These are phyloP conservation scores for Pichia rugopelliculosa DNA, from an alignment of 805 yeast species.

Conservation along the genomic window DNA sequence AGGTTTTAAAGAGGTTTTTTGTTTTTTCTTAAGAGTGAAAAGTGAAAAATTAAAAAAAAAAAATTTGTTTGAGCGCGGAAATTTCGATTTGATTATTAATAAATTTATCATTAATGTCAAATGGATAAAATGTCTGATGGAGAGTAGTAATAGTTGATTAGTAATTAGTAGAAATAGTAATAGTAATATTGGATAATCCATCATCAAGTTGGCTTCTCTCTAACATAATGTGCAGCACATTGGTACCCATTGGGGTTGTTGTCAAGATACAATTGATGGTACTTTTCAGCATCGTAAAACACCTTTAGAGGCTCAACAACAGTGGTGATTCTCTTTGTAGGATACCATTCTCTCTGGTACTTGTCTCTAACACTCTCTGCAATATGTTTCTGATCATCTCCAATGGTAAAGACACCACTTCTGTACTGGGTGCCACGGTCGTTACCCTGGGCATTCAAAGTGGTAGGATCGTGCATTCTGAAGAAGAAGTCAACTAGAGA, in stretches of 20 bases:
- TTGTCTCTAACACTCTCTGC: slow-evolving; percentile 37
- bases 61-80: no score
- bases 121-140: no score
- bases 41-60: no score
- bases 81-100: no score
- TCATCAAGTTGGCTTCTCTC: slow-evolving; percentile 4
- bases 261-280: slow-evolving; percentile 77
- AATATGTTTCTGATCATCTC: slow-evolving; percentile 39
- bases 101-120: no score
- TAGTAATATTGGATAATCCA: no score
- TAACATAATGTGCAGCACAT: slow-evolving; percentile 73
- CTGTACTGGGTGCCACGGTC: slow-evolving; percentile 89
- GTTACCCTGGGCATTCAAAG: slow-evolving; percentile 74
- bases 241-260: slow-evolving; percentile 83
- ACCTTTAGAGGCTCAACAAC: slow-evolving; percentile 54
- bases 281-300: slow-evolving; percentile 93
- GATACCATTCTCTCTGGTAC: slow-evolving; percentile 70
- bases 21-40: no score
- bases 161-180: no score
- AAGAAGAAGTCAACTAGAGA: slow-evolving; percentile 79
- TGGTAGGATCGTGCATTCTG: slow-evolving; percentile 92
- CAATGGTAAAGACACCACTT: slow-evolving; percentile 66
- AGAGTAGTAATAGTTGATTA: no score
- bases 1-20: no score
- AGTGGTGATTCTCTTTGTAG: slow-evolving; percentile 62